Conservation (phyloP, 2,329 filamentous ascomycete species). For the Penicillium sp. region DNA sequence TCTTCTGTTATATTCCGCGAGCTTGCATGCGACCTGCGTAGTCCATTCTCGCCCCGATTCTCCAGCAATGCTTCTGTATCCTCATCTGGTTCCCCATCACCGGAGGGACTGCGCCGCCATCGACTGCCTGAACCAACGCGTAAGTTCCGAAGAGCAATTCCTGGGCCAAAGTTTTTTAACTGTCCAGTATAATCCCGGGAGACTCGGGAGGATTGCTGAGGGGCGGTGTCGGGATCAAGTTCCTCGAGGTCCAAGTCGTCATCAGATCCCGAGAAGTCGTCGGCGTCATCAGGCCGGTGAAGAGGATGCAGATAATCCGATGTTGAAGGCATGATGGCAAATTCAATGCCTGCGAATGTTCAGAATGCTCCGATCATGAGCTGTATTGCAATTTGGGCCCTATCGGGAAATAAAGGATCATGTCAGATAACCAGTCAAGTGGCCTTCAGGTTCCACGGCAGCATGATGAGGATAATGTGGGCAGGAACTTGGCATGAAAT, state of each 20-base stretch:
- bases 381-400: constrained; percentile 17
- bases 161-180: constrained; percentile 35
- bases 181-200: constrained; percentile 31
- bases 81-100: constrained; percentile 50
- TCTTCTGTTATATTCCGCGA: constrained; percentile 58
- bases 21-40: constrained; percentile 60
- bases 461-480: constrained; percentile 12
- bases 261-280: constrained; percentile 39
- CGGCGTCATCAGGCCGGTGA: constrained; percentile 32
- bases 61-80: constrained; percentile 67
- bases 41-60: constrained; percentile 55
- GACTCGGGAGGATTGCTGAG: constrained; percentile 20
- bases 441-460: constrained; percentile 15
- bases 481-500: neutral
- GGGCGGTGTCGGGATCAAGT: constrained; percentile 40
- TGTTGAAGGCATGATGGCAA: constrained; percentile 35
- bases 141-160: constrained; percentile 50
- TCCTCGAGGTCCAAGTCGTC: constrained; percentile 49
- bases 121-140: constrained; percentile 49
- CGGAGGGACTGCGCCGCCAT: constrained; percentile 38
- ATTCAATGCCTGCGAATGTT: constrained; percentile 1
- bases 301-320: constrained; percentile 37
- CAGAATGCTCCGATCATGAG: constrained; percentile 10
- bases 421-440: constrained; percentile 16
- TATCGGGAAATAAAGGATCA: constrained; percentile 17